Evolutionary conservation across 495 filamentous ascomycete species (phyloP).

Genomic region (Lasiosphaeriaceae sp.): DNA sequence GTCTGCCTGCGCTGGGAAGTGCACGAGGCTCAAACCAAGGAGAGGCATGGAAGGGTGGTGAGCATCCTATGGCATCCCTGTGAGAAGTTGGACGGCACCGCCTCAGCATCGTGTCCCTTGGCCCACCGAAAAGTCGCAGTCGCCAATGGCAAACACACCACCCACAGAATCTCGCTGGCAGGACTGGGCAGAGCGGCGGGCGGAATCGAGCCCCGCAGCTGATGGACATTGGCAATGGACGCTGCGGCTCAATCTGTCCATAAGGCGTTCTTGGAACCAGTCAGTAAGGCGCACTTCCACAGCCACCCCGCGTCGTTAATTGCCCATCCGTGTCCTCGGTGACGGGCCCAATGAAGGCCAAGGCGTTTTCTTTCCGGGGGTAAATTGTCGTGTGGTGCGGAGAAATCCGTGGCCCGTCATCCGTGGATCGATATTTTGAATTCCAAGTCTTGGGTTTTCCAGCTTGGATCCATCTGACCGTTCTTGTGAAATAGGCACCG

Average conservation of each 20-base stretch:
- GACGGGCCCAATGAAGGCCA: slow-evolving; percentile 2
- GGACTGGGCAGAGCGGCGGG: background rate
- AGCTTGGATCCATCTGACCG: too few species aligned
- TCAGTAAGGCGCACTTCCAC: slow-evolving; percentile 15
- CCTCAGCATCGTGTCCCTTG: too few species aligned
- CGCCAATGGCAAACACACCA: too few species aligned
- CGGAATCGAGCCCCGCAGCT: background rate
- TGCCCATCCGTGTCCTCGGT: background rate
- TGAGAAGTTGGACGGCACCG: too few species aligned
- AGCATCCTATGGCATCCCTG: background rate
- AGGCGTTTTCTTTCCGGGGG: slow-evolving; percentile 13
- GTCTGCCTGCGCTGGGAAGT: background rate
- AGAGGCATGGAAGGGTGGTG: background rate
- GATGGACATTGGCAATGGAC: background rate
- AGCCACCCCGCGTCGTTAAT: slow-evolving; percentile 8
- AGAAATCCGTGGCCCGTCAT: background rate
- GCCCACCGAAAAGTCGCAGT: too few species aligned
- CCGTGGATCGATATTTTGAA: background rate
- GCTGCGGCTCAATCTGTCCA: slow-evolving; percentile 1
- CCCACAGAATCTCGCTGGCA: background rate
- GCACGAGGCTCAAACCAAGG: background rate
- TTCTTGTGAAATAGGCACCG: too few species aligned
- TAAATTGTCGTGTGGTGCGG: background rate
- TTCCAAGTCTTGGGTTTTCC: too few species aligned
- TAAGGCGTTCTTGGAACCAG: slow-evolving; percentile 7